phyloP scores from a whole-genome alignment of 495 filamentous ascomycete species.

The Cladorrhinum samala region DNA sequence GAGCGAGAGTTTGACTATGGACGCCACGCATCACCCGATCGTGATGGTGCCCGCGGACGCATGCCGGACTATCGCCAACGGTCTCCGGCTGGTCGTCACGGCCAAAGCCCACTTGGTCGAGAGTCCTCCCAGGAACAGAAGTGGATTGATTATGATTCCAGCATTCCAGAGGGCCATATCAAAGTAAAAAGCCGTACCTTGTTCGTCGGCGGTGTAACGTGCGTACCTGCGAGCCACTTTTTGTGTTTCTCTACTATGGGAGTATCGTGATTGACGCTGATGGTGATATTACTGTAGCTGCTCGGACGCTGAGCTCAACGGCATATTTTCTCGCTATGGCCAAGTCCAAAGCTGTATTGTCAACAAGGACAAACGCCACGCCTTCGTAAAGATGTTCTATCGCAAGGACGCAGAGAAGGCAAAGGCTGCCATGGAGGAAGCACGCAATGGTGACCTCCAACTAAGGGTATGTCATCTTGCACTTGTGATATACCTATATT shows the following conservation, averaged over 20 bases:
- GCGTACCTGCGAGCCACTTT: conserved; percentile 41
- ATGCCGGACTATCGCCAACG: conserved; percentile 75
- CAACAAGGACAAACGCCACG: conserved; percentile 93
- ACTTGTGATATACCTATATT: conserved; percentile 8
- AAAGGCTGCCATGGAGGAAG: conserved; percentile 85
- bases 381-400: conserved; percentile 96
- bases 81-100: conserved; percentile 61
- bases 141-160: conserved; percentile 73
- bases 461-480: conserved; percentile 60
- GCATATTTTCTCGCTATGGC: conserved; percentile 72
- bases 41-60: conserved; percentile 53
- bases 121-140: conserved; percentile 48
- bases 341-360: conserved; percentile 95
- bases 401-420: conserved; percentile 78
- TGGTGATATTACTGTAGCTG: conserved; percentile 39
- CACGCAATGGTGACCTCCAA: conserved; percentile 63
- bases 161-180: conserved; percentile 66
- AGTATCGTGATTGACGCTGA: conserved; percentile 1
- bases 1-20: conserved; percentile 38
- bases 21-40: conserved; percentile 42
- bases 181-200: conserved; percentile 93
- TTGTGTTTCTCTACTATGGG: neutral
- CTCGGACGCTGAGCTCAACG: conserved; percentile 72
- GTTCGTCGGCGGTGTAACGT: conserved; percentile 94
- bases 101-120: conserved; percentile 50